A percentile compares a stretch with the other conserved stretches of the same genome.
Conservation (phyloP, 2,329 filamentous ascomycete species). For the Aspergillus aculeatus region DNA sequence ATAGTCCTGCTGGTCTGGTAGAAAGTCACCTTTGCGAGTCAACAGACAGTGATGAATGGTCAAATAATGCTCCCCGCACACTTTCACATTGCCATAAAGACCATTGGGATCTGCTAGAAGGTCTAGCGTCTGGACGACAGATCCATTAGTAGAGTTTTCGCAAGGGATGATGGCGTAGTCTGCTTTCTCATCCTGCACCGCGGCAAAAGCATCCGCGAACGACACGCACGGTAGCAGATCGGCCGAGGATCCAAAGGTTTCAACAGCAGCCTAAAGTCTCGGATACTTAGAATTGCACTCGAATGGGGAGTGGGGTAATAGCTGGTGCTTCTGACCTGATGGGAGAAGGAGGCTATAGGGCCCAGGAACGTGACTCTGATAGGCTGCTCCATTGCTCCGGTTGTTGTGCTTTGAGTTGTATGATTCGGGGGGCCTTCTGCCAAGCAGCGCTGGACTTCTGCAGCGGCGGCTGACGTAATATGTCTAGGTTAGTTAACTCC, state of each 20-base stretch:
- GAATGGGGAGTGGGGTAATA: constrained; percentile 7
- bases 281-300: constrained; percentile 17
- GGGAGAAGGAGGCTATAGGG: constrained; percentile 65
- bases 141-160: constrained; percentile 94
- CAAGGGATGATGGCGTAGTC: constrained; percentile 83
- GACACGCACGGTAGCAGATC: constrained; percentile 36
- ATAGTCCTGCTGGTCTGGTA: constrained; percentile 38
- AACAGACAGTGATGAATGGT: constrained; percentile 86
- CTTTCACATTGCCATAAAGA: constrained; percentile 65
- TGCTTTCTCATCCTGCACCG: constrained; percentile 66
- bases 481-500: background rate
- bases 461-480: constrained; percentile 5
- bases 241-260: constrained; percentile 45
- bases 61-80: constrained; percentile 82
- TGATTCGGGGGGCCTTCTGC: background rate
- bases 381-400: constrained; percentile 5
- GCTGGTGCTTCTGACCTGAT: constrained; percentile 54
- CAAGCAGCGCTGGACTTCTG: background rate
- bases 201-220: constrained; percentile 69
- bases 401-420: background rate
- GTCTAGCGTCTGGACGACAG: constrained; percentile 86
- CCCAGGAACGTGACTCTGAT: constrained; percentile 58
- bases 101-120: constrained; percentile 73
- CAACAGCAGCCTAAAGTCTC: constrained; percentile 52
- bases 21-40: constrained; percentile 40